phyloP scores from a whole-genome alignment of 23 red algal genomes.

The Gracilariopsis chorda region DNA sequence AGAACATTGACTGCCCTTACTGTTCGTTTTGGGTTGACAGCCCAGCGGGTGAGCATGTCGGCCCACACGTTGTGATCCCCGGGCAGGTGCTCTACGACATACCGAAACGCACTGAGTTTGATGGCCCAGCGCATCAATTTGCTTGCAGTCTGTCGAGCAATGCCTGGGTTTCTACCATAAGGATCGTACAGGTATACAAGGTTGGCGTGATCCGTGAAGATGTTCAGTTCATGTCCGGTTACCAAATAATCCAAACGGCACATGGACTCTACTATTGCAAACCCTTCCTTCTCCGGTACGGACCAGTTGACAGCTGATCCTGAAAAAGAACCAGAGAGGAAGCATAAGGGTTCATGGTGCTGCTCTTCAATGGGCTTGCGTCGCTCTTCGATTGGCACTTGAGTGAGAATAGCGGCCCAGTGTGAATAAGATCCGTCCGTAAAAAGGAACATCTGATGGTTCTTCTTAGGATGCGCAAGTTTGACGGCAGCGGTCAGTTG shows the following conservation, averaged over 20 bases:
- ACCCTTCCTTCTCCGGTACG: too few relatives aligned
- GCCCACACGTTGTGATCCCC: not conserved
- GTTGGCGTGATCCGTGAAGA: too few relatives aligned
- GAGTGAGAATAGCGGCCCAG: slow-evolving; percentile 10
- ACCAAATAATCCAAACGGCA: too few relatives aligned
- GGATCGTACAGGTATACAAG: too few relatives aligned
- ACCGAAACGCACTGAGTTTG: not conserved
- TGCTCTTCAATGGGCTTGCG: not conserved
- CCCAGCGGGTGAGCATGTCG: not conserved
- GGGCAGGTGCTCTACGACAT: not conserved
- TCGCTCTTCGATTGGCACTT: not conserved
- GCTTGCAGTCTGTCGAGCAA: not conserved
- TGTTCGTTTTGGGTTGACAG: not conserved
- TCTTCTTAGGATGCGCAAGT: not conserved
- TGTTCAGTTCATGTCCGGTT: too few relatives aligned
- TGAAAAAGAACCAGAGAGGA: not conserved
- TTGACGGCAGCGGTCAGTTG: not conserved
- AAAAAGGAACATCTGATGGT: slow-evolving; percentile 18
- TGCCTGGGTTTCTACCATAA: too few relatives aligned
- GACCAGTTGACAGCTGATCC: not conserved
- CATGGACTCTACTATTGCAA: too few relatives aligned
- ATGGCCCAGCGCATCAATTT: slow-evolving; percentile 27
- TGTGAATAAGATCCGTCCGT: slow-evolving; percentile 24
- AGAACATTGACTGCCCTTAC: not conserved
- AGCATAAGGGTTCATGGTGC: not conserved